Base-by-base conservation (phyloP, 306 rosid species). In the Leucaena leucocephala region DNA sequence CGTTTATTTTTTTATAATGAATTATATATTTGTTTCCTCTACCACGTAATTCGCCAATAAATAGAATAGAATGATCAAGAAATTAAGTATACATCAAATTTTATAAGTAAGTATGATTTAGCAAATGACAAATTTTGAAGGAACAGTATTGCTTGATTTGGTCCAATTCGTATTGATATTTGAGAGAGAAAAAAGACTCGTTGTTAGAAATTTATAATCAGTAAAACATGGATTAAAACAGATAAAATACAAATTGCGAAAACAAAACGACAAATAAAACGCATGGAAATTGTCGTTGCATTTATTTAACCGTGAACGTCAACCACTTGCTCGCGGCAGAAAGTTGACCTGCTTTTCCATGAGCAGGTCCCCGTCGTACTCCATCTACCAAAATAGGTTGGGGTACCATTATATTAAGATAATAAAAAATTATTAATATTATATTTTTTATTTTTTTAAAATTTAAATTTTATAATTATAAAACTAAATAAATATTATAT, bases 271-370 rank as follows among this genome's bases (percentile, higher is more conserved):
- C 42, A 62, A 34, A 14, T 11, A 34, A 1, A 14, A 12, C 11
- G 38, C 7, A 22, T 22, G 36, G 65, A 62, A 62, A 33, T 62
- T 65, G 17, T 36, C 38, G 3, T 19, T 39, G 27, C 70, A 45
- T 42, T 43, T 4, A 45, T 42, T 43, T 4, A 22, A 62, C 39
- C 5, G 39, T 62, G 19, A 62, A 11, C 68, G 38, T 13, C 42
- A 34, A 62, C 19, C n/a, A 5, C 42, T 5, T 12, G 19, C 2
- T 11, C 48, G 2, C 57, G 2, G 35, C 16, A 69, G 57, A 45
- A 69, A 45, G 74, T 69, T 63, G 74, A 63, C 77, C 6, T 12
- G 34, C 38, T 71, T 15, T 55, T 7, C 43, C 49, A 16, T 35
- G 63, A 10, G 16, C 21, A 39, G 3, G 73, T 38, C 63, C 77